Evolutionary conservation across 805 yeast species (phyloP).

Genomic region (Kazachstania taianensis): DNA sequence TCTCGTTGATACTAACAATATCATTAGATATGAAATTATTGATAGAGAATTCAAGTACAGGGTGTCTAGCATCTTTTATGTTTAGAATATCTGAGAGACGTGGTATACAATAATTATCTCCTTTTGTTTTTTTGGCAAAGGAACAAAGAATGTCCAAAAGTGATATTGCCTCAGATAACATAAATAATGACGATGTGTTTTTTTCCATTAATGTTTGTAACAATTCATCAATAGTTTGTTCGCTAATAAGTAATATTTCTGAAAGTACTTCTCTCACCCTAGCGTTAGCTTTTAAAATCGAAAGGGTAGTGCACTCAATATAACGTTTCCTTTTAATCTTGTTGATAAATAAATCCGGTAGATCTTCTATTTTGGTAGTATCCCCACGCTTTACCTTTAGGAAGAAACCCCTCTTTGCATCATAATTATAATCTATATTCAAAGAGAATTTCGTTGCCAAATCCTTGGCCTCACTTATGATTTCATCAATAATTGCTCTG

Average conservation of each 20-base stretch:
- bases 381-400: slow-evolving; percentile 24
- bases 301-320: slow-evolving; percentile 34
- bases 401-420: slow-evolving; percentile 31
- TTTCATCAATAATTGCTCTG: slow-evolving; percentile 30
- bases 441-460: slow-evolving; percentile 20
- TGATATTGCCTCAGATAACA: slow-evolving; percentile 36
- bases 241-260: slow-evolving; percentile 36
- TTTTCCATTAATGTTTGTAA: slow-evolving; percentile 16
- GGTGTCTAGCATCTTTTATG: slow-evolving; percentile 33
- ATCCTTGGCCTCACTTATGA: slow-evolving; percentile 20
- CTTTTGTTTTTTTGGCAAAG: slow-evolving; percentile 24
- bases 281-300: slow-evolving; percentile 32
- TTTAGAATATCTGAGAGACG: slow-evolving; percentile 28
- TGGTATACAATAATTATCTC: slow-evolving; percentile 28
- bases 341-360: slow-evolving; percentile 32
- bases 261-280: slow-evolving; percentile 32
- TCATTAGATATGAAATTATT: slow-evolving; percentile 32
- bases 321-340: slow-evolving; percentile 21
- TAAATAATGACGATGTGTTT: slow-evolving; percentile 30
- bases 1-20: slow-evolving; percentile 26
- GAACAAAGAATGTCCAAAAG: slow-evolving; percentile 33
- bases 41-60: slow-evolving; percentile 30
- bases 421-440: slow-evolving; percentile 28
- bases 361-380: slow-evolving; percentile 3
- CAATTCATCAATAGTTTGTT: slow-evolving; percentile 29